Conservation (phyloP, 345 rosid genomes). For the Rhodamnia argentea region DNA sequence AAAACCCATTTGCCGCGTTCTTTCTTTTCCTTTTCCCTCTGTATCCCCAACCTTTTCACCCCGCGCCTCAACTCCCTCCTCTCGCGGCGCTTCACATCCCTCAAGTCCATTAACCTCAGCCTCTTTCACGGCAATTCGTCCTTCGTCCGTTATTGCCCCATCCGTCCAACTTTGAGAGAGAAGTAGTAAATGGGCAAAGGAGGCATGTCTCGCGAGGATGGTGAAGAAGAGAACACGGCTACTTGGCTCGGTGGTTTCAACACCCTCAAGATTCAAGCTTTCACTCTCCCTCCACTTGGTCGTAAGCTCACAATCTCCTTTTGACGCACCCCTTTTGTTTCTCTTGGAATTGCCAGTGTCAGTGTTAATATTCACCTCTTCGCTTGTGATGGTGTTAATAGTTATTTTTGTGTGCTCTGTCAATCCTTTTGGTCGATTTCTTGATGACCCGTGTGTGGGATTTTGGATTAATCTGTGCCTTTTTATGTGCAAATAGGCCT, state of each 20-base stretch:
- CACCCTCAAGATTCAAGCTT: slow-evolving; percentile 74
- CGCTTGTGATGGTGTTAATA: not conserved
- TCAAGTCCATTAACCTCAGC: too few species aligned
- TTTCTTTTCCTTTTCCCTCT: too few species aligned
- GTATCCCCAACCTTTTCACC: too few species aligned
- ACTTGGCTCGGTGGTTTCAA: slow-evolving; percentile 77
- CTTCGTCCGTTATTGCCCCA: too few species aligned
- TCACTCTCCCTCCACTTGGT: slow-evolving; percentile 54
- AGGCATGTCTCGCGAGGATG: slow-evolving; percentile 50
- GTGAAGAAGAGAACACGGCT: slow-evolving; percentile 66
- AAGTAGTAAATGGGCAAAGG: slow-evolving; percentile 43
- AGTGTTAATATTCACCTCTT: not conserved
- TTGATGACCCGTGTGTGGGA: not conserved
- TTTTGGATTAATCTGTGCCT: not conserved
- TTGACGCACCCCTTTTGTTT: not conserved
- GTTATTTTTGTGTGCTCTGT: not conserved
- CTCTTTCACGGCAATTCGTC: too few species aligned
- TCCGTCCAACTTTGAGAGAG: not conserved
- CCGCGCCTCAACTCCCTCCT: too few species aligned
- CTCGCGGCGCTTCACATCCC: too few species aligned
- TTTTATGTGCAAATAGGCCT: slow-evolving; percentile 28
- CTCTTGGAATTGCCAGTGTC: not conserved
- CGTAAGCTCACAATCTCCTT: not conserved
- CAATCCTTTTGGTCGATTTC: not conserved
- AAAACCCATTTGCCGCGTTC: too few species aligned